Percentiles rank a stretch among this genome's conserved stretches.
Conservation (phyloP, 2,329 filamentous ascomycete genomes). For the Arthrobotrys iridis region DNA sequence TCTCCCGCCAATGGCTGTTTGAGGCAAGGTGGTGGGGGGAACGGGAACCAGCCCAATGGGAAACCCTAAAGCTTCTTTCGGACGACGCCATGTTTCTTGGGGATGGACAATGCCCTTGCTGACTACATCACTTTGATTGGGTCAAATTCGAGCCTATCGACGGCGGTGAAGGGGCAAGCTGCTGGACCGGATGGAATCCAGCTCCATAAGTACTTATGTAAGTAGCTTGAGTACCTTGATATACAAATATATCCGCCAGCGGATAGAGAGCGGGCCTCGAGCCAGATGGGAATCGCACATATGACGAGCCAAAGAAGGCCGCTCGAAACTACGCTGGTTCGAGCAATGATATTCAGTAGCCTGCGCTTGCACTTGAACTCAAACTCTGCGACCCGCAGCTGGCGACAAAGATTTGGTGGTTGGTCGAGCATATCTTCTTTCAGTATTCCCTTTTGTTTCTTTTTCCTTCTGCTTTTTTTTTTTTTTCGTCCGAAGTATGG, state of each 20-base stretch:
- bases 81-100: slow-evolving; percentile 3
- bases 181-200: slow-evolving; percentile 1
- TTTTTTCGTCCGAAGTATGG: slow-evolving; percentile 53
- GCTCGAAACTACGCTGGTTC: slow-evolving; percentile 32
- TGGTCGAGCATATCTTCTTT: neutral
- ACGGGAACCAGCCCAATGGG: slow-evolving; percentile 26
- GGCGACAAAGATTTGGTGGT: slow-evolving; percentile 27
- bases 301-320: neutral
- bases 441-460: slow-evolving; percentile 3
- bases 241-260: neutral
- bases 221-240: neutral
- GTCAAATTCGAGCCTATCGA: neutral
- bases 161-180: neutral
- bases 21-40: slow-evolving; percentile 23
- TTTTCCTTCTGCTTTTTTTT: slow-evolving; percentile 11
- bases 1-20: slow-evolving; percentile 38
- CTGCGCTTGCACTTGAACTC: slow-evolving; percentile 31
- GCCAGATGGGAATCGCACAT: slow-evolving; percentile 5
- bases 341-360: slow-evolving; percentile 44
- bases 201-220: neutral
- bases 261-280: neutral
- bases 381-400: slow-evolving; percentile 39
- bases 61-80: slow-evolving; percentile 22
- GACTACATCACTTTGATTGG: slow-evolving; percentile 1
- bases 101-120: slow-evolving; percentile 22